Base-by-base conservation (phyloP, 2,329 filamentous ascomycete genomes). In the Dactylellina leptospora region DNA sequence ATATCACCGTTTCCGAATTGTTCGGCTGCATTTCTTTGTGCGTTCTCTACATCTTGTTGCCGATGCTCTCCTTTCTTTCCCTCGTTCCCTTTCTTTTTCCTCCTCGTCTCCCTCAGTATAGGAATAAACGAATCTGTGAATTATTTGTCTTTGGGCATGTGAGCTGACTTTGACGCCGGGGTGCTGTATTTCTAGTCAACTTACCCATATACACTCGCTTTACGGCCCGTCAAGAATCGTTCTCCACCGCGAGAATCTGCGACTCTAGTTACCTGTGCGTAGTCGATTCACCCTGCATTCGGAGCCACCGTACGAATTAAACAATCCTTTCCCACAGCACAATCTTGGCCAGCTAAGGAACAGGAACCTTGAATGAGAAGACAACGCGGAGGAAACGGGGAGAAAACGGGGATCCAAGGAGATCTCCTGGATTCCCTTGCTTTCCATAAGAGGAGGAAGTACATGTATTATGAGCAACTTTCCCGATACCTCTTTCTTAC, bases 191-290 rank as follows among this genome's bases (percentile, higher is more conserved):
- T 62, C 13, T 62, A 71, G 66, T 71, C 58, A 38, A 59, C 58
- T n/a, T 71, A 71, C 53, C 66, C 66, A 30, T 59, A 59, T 54
- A 71, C 66, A 13, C 66, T 63, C 36, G 66, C 66, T 63, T 62
- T 71, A 42, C 66, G 66, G 30, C 51, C 66, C 36, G 44, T 48
- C 23, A 40, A 62, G 23, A 42, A 71, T 47, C 58, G 45, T 33
- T 42, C 66, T 53, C 66, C 58, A 38, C 66, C 66, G 38, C 42
- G 27, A 22, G 50, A 45, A 25, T 62, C 55, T 47, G 64, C 51
- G 16, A 23, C 42, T 4, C 45, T 71, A 56, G 50, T 71, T 27
- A 59, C 58, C 25, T 53, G 66, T 71, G 38, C 42, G 55, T 61
- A 50, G 36, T 45, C 47, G n/a, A n/a, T 48, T 28, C 20, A n/a